Evolutionary conservation across 1,139 yeast species (phyloP).

Genomic region (Yarrowia galli): DNA sequence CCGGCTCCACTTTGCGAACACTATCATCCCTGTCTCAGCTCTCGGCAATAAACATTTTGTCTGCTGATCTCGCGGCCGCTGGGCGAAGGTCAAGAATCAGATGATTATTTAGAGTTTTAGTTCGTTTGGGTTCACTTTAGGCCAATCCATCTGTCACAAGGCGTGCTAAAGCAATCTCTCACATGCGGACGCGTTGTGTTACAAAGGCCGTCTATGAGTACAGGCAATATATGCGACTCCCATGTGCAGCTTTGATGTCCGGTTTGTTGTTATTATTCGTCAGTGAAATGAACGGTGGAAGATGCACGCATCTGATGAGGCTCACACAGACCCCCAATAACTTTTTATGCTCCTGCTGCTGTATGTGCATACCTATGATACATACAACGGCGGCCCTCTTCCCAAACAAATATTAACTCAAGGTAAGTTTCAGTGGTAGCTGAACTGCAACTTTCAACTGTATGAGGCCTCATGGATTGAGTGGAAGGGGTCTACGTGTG

Average conservation of each 20-base stretch:
- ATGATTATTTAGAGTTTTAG: background rate
- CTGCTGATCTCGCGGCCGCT: constrained; percentile 2
- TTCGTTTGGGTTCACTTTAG: constrained; percentile 2
- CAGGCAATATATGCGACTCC: background rate
- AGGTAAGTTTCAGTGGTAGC: no score
- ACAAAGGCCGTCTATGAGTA: background rate
- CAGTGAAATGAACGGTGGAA: background rate
- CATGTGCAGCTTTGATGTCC: background rate
- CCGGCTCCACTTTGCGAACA: background rate
- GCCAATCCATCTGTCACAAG: background rate
- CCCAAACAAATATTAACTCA: no score
- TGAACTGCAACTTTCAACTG: no score
- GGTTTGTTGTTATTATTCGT: background rate
- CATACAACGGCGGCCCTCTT: no score
- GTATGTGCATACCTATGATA: no score
- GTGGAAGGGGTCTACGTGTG: no score
- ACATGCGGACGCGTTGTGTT: background rate
- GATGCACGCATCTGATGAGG: no score
- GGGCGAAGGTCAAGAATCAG: background rate
- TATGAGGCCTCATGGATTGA: no score
- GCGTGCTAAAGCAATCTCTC: constrained; percentile 15
- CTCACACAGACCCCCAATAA: no score
- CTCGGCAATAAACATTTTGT: background rate
- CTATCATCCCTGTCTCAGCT: background rate
- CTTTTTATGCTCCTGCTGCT: no score